Percentiles rank a stretch among this genome's conserved stretches.
Evolutionary conservation across 2,329 filamentous ascomycete genomes (phyloP).

Genomic region (Tolypocladium guangdongense): DNA sequence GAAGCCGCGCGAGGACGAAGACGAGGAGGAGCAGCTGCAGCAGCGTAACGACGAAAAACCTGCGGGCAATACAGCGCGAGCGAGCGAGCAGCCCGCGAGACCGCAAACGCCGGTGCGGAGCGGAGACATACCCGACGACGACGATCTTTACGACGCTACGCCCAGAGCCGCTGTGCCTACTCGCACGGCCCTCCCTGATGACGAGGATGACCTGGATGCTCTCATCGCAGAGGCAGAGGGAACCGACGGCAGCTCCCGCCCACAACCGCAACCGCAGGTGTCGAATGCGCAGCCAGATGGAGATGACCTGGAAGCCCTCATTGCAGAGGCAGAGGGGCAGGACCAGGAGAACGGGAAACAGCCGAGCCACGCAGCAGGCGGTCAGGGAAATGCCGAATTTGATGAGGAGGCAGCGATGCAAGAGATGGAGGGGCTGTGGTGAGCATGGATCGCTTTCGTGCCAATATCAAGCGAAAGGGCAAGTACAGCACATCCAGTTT

Average conservation of each 20-base stretch:
- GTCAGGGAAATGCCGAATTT: conserved; percentile 26
- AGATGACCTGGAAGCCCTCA: conserved; percentile 41
- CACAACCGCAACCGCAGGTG: neutral
- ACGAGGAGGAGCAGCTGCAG: conserved; percentile 16
- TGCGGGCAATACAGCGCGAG: neutral
- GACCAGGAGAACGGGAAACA: conserved; percentile 5
- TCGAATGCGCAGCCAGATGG: conserved; percentile 10
- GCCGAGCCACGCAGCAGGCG: neutral
- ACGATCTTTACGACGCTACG: conserved; percentile 46
- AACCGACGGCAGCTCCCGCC: conserved; percentile 2
- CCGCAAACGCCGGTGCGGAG: conserved; percentile 15
- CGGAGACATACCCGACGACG: conserved; percentile 23
- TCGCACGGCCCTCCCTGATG: conserved; percentile 23
- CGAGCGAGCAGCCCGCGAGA: neutral
- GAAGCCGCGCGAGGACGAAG: conserved; percentile 23
- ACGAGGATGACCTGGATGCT: conserved; percentile 42
- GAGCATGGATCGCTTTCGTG: neutral
- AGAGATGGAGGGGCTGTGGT: conserved; percentile 48
- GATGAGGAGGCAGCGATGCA: conserved; percentile 59
- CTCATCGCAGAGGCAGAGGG: conserved; percentile 39
- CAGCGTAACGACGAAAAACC: conserved; percentile 6
- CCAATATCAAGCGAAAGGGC: neutral
- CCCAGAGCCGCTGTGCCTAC: conserved; percentile 19
- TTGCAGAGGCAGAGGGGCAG: conserved; percentile 33
- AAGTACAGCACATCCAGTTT: neutral